Evolutionary conservation across 257 asterid species (phyloP), one percentile per base, ranked within the genome.

Genomic region (Solanum chmielewskii): DNA sequence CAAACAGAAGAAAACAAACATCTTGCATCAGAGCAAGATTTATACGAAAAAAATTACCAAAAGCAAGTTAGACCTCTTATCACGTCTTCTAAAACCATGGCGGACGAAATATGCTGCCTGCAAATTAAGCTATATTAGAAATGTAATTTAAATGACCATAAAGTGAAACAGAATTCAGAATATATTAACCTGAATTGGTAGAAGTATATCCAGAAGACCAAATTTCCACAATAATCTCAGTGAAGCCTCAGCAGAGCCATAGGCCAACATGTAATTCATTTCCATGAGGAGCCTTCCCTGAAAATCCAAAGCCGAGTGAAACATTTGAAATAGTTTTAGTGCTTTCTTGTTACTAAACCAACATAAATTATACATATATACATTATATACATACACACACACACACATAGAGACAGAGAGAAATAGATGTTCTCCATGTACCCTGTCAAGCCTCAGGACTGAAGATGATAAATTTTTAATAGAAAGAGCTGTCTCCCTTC

Each of bases 221-320:
- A 88, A 90, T 83, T 82, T 90, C 91, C 91, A 90, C 82, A 90
- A 82, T 33, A 87, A 86, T 84, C 90, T 88, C 42, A 90, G 27
- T 6, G 91, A 90, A 45, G 88, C 90, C 87, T 90, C 91, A 31
- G 91, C 91, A 82, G 91, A 90, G 9, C 91, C 91, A 88, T 90
- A 90, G 13, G 90, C 91, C 27, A 90, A 73, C 91, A 90, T 90
- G 71, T 90, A 90, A 59, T 90, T 90, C 89, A 90, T 82, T 86
- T 90, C 91, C 91, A 90, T 84, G 47, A 90, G 89, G 60, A 90
- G 84, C 81, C 91, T 88, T 74, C 91, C 91, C 91, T 88, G 85
- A 47, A 27, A 80, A 41, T 9, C 21, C 35, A 41, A 80, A 27
- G 42, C 84, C 66, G 21, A 78, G 49, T 45, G 49, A 1, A 78